Evolutionary conservation across 768 basidiomycete genomes (phyloP), one percentile per base, ranked within the genome.

Genomic region (Mycena haematopus): DNA sequence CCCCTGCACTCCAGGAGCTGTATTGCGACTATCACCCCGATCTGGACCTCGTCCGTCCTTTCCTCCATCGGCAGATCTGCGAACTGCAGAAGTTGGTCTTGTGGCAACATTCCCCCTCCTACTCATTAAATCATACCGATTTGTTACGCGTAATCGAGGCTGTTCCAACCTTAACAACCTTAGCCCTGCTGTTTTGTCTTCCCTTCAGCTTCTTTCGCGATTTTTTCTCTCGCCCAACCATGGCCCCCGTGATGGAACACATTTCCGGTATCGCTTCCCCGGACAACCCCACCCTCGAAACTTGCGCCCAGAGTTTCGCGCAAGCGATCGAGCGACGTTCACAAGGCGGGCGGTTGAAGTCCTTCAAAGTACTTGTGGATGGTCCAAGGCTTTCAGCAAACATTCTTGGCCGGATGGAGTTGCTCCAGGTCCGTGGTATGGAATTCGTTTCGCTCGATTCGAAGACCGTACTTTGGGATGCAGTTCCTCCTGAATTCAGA

Each of bases 41-140:
- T 11, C 36, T 15, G n/a, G n/a, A n/a, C n/a, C n/a, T 13, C 8
- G 4, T 36, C 36, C 36, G 9, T 36, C 13, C 4, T 36, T 49
- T 42, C 29, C n/a, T 54, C 25, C 46, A 13, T 36, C 52, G 36
- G 6, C 25, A 49, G 5, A 29, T 1, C 19, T 46, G 36, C 33
- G 42, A 25, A 35, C 13, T 56, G 33, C 19, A 44, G 5, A 61
- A 49, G 29, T 25, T 61, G 53, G 25, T 40, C 27, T 1, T 61
- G 13, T 27, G 33, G 33, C n/a, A 15, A 35, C n/a, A 5, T 22
- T 19, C 5, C n/a, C 1, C 2, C n/a, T 3, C 21, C 21, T 5
- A 9, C 22, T 24, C 8, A 45, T 22, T 8, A 21, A 8, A 15
- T 21, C 33, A 19, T 13, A 5, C 52, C 9, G 14, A 53, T 13